Evolutionary conservation across 257 asterid species (phyloP).

Genomic region (Petrea volubilis): DNA sequence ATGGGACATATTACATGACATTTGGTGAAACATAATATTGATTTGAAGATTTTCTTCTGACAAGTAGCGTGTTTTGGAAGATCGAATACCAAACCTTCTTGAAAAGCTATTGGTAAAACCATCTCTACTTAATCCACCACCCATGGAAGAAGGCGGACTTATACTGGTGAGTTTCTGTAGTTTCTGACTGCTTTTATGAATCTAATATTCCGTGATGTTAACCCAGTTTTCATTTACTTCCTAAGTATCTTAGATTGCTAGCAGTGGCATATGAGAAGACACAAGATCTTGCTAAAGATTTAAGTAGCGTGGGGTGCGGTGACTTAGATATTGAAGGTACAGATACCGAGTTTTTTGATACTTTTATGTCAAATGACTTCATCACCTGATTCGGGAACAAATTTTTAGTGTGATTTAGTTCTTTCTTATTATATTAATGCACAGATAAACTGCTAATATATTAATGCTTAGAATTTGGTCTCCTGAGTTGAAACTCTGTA

Average conservation of each 20-base stretch:
- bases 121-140: conserved; percentile 84
- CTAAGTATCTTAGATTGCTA: conserved; percentile 87
- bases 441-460: background rate
- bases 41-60: conserved; percentile 7
- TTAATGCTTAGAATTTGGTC: background rate
- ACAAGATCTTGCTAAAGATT: conserved; percentile 83
- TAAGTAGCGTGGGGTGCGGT: conserved; percentile 89
- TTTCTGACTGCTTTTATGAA: conserved; percentile 10
- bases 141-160: conserved; percentile 98
- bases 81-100: conserved; percentile 89
- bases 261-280: conserved; percentile 98
- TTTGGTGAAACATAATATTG: background rate
- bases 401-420: background rate
- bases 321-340: conserved; percentile 98
- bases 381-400: conserved; percentile 11
- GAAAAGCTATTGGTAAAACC: conserved; percentile 89
- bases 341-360: conserved; percentile 2
- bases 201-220: conserved; percentile 17
- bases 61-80: conserved; percentile 94
- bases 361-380: conserved; percentile 1
- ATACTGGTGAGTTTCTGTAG: conserved; percentile 58
- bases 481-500: background rate
- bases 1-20: background rate
- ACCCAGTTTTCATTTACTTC: conserved; percentile 28
- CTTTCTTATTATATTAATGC: background rate